Base-by-base conservation (phyloP, 306 rosid species). In the Myrica gale region DNA sequence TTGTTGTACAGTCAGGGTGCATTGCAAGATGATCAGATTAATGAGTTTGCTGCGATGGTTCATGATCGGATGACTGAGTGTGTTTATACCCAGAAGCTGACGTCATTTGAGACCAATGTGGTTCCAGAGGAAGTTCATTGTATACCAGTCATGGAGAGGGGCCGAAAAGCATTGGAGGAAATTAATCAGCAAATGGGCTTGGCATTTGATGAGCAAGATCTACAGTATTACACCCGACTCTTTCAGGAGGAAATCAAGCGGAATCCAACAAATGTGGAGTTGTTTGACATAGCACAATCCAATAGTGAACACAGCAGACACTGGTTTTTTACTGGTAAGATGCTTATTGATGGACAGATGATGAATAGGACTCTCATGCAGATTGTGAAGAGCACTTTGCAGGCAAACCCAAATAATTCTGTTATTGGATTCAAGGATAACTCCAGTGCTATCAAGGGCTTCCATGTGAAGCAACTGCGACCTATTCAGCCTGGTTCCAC, bases 61-160 rank as follows among this genome's bases (percentile, higher is more conserved):
- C 97, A 93, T 79, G 98, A 91, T 79, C 86, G 91, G 74, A 93
- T 93, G 98, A 90, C 98, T 23, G 98, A 93, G 83, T 93, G 93
- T 77, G 86, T 89, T 48, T 93, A 89, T 60, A 57, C 79, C 9
- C 92, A 80, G 44, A 91, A 85, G 82, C 88, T 93, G 26, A 75
- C 83, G 21, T 89, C 98, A 44, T 91, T 93, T 72, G 80, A 88
- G 87, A 85, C 88, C 16, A 86, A 69, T 78, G 80, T 88, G 65
- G 83, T 85, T 73, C 93, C 91, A 1, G 92, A 93, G 63, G 92
- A 93, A 56, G 86, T 89, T 71, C 82, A 76, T 17, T 79, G 76
- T 78, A 81, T 91, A 76, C 90, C 92, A 72, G 89, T 93, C 53
- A 85, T 91, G 96, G 97, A 93, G 84, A 86, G 69, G 69, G 98